Evolutionary conservation across 352 stramenopile genomes (phyloP).

Genomic region (Pythium aristosporum): DNA sequence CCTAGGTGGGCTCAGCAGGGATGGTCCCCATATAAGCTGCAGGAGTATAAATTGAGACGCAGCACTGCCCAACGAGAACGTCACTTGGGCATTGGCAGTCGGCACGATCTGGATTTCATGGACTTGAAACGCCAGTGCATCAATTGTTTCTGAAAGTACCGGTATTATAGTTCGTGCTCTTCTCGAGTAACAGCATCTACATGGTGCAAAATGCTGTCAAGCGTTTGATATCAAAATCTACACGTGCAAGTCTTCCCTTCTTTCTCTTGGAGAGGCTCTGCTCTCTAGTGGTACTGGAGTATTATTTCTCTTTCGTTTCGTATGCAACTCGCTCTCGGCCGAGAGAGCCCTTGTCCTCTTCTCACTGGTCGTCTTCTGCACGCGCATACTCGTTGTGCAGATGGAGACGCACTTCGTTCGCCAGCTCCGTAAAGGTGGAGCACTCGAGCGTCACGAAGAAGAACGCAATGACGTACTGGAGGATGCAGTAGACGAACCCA

Average conservation of each 20-base stretch:
- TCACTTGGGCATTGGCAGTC: too few relatives aligned
- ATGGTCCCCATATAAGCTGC: too few relatives aligned
- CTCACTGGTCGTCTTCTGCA: background rate
- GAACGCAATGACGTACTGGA: conserved; percentile 76
- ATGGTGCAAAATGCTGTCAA: too few relatives aligned
- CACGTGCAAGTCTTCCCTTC: background rate
- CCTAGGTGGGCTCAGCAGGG: too few relatives aligned
- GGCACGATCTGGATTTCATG: too few relatives aligned
- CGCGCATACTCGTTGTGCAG: conserved; percentile 34
- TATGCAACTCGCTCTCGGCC: background rate
- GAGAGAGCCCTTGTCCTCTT: background rate
- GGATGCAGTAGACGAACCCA: conserved; percentile 35
- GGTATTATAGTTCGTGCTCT: too few relatives aligned
- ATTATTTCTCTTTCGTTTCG: background rate
- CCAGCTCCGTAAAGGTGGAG: conserved; percentile 76
- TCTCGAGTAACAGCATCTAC: too few relatives aligned
- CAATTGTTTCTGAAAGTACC: too few relatives aligned
- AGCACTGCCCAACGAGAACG: too few relatives aligned
- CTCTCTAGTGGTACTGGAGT: background rate
- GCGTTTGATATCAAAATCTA: too few relatives aligned
- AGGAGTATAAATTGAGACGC: too few relatives aligned
- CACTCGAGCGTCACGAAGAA: conserved; percentile 82
- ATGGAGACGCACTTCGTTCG: conserved; percentile 67
- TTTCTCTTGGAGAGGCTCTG: background rate
- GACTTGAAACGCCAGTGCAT: too few relatives aligned